Base-by-base conservation (phyloP, 2,329 filamentous ascomycete genomes). In the Diaporthe humulicola region DNA sequence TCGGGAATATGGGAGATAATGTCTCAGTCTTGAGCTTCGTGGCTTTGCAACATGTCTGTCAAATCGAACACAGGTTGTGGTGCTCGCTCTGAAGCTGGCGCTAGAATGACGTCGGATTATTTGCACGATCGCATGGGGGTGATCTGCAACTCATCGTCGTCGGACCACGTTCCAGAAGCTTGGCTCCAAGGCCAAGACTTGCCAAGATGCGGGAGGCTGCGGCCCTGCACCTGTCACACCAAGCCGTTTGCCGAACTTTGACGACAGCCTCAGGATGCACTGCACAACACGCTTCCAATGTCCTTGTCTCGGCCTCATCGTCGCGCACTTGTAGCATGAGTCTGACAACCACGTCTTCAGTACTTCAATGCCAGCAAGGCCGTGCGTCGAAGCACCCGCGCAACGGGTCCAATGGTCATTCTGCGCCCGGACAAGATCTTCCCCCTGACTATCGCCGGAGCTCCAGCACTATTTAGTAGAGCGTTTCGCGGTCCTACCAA, bases 111-210 rank as follows among this genome's bases (percentile, higher is more conserved):
- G 33, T 56, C n/a, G 45, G 57, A 36, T 12, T 14, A 56, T 64
- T 56, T 36, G 36, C 38, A 45, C 25, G 42, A 56, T 48, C 22
- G 60, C 19, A 72, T 64, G 70, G 70, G 57, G 33, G 17, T 17
- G 42, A 72, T 72, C 70, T 72, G 57, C 70, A 42, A 45, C 33
- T 42, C 70, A 40, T 64, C 70, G 60, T 64, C 48, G 70, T 40
- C 70, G 70, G 50, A 48, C 38, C 71, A 38, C 19, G 58, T 74
- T 72, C 58, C 57, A 74, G 30, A 74, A 74, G 73, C 73, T 74
- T 74, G 73, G 69, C 69, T 33, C 33, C 17, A 50, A 10, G 50
- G 56, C 48, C 60, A 72, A 72, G 70, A 64, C 70, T 72, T 64
- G 70, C 70, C 70, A 72, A 72, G 70, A 50, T 64, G 57, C 70